These are phyloP conservation scores for Colletotrichum trifolii DNA, from an alignment of 2,329 filamentous ascomycete species.

Conservation along the genomic window DNA sequence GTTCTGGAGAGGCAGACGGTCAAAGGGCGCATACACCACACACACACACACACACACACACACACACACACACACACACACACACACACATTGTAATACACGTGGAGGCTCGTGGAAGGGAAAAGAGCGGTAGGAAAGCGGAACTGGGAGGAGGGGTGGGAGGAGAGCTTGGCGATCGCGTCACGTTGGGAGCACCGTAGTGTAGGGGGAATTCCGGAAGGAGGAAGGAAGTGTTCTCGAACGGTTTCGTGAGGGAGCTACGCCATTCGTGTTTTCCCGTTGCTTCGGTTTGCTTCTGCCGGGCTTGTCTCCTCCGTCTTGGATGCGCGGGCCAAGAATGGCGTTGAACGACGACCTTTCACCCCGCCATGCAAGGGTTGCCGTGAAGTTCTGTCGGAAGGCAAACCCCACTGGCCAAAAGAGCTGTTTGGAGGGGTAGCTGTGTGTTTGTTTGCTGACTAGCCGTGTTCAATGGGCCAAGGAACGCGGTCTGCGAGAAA, in stretches of 20 bases:
- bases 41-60: too few relatives aligned
- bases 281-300: constrained; percentile 30
- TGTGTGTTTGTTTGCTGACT: background rate
- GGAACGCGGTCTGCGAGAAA: too few relatives aligned
- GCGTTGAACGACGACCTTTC: constrained; percentile 1
- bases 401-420: background rate
- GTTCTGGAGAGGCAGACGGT: background rate
- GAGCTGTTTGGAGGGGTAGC: constrained; percentile 32
- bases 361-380: constrained; percentile 18
- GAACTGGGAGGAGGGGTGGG: constrained; percentile 18
- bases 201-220: background rate
- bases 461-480: background rate
- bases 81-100: constrained; percentile 2
- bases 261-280: background rate
- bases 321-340: constrained; percentile 20
- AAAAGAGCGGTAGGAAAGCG: constrained; percentile 29
- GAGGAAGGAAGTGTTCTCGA: background rate
- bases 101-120: constrained; percentile 27
- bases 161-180: constrained; percentile 24
- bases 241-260: too few relatives aligned
- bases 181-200: constrained; percentile 4
- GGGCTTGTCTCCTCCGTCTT: constrained; percentile 4
- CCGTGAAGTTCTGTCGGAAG: constrained; percentile 9
- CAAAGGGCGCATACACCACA: background rate
- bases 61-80: too few relatives aligned